These are phyloP conservation scores for Didymella segeticola DNA, from an alignment of 2,329 filamentous ascomycete species.

Conservation along the genomic window DNA sequence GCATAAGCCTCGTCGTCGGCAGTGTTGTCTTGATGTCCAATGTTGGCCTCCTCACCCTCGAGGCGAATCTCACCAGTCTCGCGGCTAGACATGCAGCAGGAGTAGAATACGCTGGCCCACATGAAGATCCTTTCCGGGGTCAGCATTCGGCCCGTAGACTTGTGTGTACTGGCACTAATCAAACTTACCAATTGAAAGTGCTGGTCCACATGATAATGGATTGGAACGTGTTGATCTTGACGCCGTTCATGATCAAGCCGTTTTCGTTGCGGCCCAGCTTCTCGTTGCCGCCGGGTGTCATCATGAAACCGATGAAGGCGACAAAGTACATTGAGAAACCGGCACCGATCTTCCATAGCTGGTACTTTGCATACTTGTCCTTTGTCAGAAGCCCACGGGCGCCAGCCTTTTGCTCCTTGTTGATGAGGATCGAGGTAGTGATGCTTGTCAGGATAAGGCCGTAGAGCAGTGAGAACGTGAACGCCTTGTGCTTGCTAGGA, in stretches of 20 bases:
- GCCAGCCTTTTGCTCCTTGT: conserved; percentile 28
- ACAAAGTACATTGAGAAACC: conserved; percentile 29
- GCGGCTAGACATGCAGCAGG: conserved; percentile 33
- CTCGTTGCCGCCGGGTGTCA: conserved; percentile 13
- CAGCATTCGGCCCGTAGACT: not conserved
- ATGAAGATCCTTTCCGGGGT: conserved; percentile 29
- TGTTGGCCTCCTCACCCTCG: conserved; percentile 27
- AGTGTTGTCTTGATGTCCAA: conserved; percentile 19
- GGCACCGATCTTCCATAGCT: conserved; percentile 29
- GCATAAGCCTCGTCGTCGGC: conserved; percentile 28
- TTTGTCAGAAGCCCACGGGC: conserved; percentile 26
- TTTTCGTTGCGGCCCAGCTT: conserved; percentile 8
- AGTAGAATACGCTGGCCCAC: conserved; percentile 35
- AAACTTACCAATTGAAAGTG: conserved; percentile 35
- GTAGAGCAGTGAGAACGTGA: conserved; percentile 35
- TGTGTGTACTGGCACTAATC: not conserved
- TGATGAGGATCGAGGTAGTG: conserved; percentile 27
- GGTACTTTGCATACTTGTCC: conserved; percentile 32
- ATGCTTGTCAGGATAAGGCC: conserved; percentile 28
- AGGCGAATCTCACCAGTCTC: conserved; percentile 32
- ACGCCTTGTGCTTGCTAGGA: conserved; percentile 27
- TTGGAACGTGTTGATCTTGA: conserved; percentile 31
- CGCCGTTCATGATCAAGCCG: conserved; percentile 25
- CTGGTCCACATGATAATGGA: conserved; percentile 29
- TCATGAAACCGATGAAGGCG: conserved; percentile 22